These are phyloP conservation scores for Plantago coronopus DNA, from an alignment of 305 asterid species.

Conservation along the genomic window DNA sequence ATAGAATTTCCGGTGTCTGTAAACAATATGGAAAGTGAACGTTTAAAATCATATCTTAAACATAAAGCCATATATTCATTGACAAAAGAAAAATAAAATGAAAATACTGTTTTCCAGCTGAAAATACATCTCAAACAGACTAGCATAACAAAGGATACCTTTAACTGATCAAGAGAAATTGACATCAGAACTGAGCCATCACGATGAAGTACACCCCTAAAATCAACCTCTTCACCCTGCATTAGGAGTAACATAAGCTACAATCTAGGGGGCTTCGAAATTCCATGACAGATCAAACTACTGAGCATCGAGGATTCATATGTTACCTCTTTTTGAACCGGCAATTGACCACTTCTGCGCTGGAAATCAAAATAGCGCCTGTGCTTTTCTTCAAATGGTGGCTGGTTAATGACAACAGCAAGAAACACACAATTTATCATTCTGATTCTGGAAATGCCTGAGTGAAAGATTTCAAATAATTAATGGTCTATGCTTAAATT, in stretches of 20 bases:
- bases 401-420: conserved; percentile 39
- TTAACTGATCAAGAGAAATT: conserved; percentile 81
- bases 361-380: conserved; percentile 94
- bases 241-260: conserved; percentile 7
- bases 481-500: conserved; percentile 18
- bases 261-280: conserved; percentile 16
- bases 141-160: conserved; percentile 43
- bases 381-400: conserved; percentile 88
- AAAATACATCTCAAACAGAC: neutral
- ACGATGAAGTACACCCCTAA: conserved; percentile 93
- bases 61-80: neutral
- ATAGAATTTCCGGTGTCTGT: conserved; percentile 88
- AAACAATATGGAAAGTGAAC: conserved; percentile 14
- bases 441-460: conserved; percentile 19
- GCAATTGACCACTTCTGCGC: conserved; percentile 92
- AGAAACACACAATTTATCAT: conserved; percentile 14
- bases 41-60: conserved; percentile 7
- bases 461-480: conserved; percentile 20
- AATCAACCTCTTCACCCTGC: conserved; percentile 98
- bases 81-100: neutral
- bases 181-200: conserved; percentile 99
- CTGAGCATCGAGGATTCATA: conserved; percentile 3
- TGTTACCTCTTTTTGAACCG: conserved; percentile 87
- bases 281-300: conserved; percentile 9
- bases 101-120: neutral